Percentiles rank a stretch among this genome's conserved stretches.
Evolutionary conservation across 257 asterid genomes (phyloP).

Genomic region (Rehmannia glutinosa): DNA sequence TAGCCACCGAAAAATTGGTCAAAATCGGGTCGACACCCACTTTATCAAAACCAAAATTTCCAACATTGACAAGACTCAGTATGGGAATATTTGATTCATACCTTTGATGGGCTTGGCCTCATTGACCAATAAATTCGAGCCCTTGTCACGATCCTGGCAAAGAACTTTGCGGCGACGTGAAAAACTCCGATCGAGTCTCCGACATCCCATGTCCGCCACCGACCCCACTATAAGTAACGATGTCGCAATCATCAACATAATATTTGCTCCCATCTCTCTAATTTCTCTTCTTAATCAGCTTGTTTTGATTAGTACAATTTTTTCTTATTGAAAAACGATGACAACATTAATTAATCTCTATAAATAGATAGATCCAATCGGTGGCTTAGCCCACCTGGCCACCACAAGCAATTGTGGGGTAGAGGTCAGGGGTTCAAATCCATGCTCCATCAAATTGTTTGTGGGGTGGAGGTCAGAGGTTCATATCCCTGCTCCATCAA

Average conservation of each 20-base stretch:
- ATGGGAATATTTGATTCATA: too few relatives aligned
- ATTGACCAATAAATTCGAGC: conserved; percentile 69
- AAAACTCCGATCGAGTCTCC: conserved; percentile 32
- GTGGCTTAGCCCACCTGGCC: too few relatives aligned
- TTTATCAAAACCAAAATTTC: too few relatives aligned
- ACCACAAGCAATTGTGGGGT: too few relatives aligned
- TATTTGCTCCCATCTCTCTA: conserved; percentile 21
- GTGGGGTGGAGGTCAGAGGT: too few relatives aligned
- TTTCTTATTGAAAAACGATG: background rate
- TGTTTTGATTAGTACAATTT: background rate
- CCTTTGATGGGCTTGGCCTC: conserved; percentile 77
- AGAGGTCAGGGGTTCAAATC: too few relatives aligned
- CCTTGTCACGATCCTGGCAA: conserved; percentile 77
- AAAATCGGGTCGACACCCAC: too few relatives aligned
- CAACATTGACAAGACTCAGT: too few relatives aligned
- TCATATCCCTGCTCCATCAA: too few relatives aligned
- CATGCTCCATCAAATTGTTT: too few relatives aligned
- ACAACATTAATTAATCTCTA: background rate
- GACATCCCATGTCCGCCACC: conserved; percentile 12
- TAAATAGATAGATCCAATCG: background rate
- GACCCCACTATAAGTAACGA: background rate
- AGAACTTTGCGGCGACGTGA: conserved; percentile 64
- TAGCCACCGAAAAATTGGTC: too few relatives aligned
- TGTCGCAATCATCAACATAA: conserved; percentile 10
- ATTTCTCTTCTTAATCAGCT: background rate